Percentiles rank a stretch among this genome's conserved stretches.
Evolutionary conservation across 495 filamentous ascomycete genomes (phyloP).

Genomic region (Trypethelium eluteriae): DNA sequence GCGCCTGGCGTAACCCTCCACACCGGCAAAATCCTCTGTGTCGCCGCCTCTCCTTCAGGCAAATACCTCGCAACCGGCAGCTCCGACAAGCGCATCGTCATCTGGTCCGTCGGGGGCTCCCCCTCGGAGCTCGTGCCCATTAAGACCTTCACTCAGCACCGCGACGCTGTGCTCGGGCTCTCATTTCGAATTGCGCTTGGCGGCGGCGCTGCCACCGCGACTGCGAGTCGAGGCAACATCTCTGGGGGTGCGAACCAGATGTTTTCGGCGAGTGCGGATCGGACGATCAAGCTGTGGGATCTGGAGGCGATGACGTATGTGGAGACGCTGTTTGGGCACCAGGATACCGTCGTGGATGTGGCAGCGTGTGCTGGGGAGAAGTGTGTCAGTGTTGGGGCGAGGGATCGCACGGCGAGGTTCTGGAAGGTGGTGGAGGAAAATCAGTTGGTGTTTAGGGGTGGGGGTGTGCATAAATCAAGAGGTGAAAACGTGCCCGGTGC

Average conservation of each 20-base stretch:
- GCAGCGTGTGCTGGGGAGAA: conserved; percentile 70
- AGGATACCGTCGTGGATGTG: conserved; percentile 78
- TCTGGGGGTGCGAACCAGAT: conserved; percentile 77
- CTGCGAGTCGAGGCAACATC: not conserved
- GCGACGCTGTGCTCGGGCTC: conserved; percentile 75
- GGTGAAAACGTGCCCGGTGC: conserved; percentile 32
- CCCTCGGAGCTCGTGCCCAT: conserved; percentile 54
- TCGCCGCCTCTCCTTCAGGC: conserved; percentile 81
- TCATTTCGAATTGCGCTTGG: conserved; percentile 52
- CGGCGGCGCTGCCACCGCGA: not conserved
- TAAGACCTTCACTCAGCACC: conserved; percentile 83
- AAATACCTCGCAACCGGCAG: conserved; percentile 88
- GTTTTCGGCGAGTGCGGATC: conserved; percentile 78
- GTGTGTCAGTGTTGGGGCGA: conserved; percentile 79
- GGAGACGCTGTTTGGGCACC: conserved; percentile 92
- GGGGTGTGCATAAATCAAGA: conserved; percentile 44
- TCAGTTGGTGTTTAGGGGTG: conserved; percentile 89
- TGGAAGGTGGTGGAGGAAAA: conserved; percentile 97
- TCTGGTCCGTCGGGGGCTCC: conserved; percentile 65
- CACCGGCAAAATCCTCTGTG: conserved; percentile 62
- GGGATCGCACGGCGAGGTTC: conserved; percentile 85
- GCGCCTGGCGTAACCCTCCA: conserved; percentile 38
- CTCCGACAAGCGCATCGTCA: conserved; percentile 67
- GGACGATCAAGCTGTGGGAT: conserved; percentile 84
- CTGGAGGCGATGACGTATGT: conserved; percentile 80